Evolutionary conservation across 208 protist genomes (phyloP).

Genomic region (Herpetomonas tarakana): DNA sequence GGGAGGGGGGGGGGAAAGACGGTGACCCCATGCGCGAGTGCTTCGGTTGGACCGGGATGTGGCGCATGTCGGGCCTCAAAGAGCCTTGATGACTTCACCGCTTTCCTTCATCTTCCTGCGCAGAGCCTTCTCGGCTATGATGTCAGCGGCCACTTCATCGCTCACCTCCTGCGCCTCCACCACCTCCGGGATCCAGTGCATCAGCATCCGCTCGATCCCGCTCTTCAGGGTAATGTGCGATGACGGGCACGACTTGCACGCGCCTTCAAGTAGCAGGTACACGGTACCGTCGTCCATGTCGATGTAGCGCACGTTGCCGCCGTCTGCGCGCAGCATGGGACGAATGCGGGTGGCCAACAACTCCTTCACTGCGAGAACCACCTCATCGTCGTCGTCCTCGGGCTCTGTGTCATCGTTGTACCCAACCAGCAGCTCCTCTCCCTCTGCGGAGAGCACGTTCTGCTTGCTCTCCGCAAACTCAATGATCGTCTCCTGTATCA

Average conservation of each 20-base stretch:
- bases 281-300: constrained; percentile 90
- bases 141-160: constrained; percentile 76
- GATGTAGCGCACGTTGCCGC: constrained; percentile 90
- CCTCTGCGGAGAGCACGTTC: constrained; percentile 62
- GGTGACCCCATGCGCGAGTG: too few species aligned
- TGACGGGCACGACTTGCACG: constrained; percentile 88
- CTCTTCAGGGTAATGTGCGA: constrained; percentile 88
- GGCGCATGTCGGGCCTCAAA: constrained; percentile 9
- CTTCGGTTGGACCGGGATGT: too few species aligned
- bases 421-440: constrained; percentile 54
- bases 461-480: constrained; percentile 71
- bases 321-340: constrained; percentile 87
- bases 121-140: constrained; percentile 70
- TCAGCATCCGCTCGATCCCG: constrained; percentile 93
- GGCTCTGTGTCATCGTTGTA: constrained; percentile 90
- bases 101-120: constrained; percentile 48
- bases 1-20: too few species aligned
- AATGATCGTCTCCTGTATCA: constrained; percentile 61
- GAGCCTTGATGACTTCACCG: constrained; percentile 25
- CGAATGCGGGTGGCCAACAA: constrained; percentile 86
- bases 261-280: constrained; percentile 86
- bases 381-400: constrained; percentile 85
- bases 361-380: constrained; percentile 92
- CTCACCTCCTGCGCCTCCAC: constrained; percentile 81
- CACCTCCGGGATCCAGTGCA: constrained; percentile 94